A percentile compares a stretch with the other conserved stretches of the same genome.
Conservation (phyloP, 805 yeast species). For the Blastobotrys americana region DNA sequence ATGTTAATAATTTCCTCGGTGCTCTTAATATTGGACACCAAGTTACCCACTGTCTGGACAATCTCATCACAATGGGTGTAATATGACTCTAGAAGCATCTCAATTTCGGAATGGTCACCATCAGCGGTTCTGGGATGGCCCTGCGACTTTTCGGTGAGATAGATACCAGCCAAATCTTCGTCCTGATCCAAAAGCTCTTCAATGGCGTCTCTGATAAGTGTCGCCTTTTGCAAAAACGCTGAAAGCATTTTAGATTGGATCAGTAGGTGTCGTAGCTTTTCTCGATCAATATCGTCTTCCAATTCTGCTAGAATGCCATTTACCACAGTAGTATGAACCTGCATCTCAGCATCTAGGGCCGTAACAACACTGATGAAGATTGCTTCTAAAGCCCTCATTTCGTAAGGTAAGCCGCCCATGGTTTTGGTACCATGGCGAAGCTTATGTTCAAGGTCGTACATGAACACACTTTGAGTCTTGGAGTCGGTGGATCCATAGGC, state of each 20-base stretch:
- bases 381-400: slow-evolving; percentile 83
- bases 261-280: slow-evolving; percentile 66
- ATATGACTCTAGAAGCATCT: slow-evolving; percentile 82
- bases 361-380: slow-evolving; percentile 73
- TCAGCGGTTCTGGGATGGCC: slow-evolving; percentile 38
- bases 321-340: slow-evolving; percentile 70
- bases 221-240: slow-evolving; percentile 77
- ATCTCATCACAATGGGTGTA: slow-evolving; percentile 88
- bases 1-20: slow-evolving; percentile 95
- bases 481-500: slow-evolving; percentile 55
- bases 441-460: slow-evolving; percentile 71
- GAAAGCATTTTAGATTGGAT: slow-evolving; percentile 79
- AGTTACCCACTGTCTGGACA: slow-evolving; percentile 77
- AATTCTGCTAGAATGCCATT: slow-evolving; percentile 66
- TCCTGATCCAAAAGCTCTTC: slow-evolving; percentile 84
- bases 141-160: slow-evolving; percentile 54
- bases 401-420: slow-evolving; percentile 62
- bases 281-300: slow-evolving; percentile 75
- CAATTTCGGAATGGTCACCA: slow-evolving; percentile 72
- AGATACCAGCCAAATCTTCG: slow-evolving; percentile 75
- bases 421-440: slow-evolving; percentile 37
- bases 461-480: slow-evolving; percentile 62
- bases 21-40: slow-evolving; percentile 75
- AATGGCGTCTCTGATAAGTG: slow-evolving; percentile 70
- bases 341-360: slow-evolving; percentile 78